These are phyloP conservation scores for Emericellopsis terricola DNA, from an alignment of 495 filamentous ascomycete genomes.

Conservation along the genomic window DNA sequence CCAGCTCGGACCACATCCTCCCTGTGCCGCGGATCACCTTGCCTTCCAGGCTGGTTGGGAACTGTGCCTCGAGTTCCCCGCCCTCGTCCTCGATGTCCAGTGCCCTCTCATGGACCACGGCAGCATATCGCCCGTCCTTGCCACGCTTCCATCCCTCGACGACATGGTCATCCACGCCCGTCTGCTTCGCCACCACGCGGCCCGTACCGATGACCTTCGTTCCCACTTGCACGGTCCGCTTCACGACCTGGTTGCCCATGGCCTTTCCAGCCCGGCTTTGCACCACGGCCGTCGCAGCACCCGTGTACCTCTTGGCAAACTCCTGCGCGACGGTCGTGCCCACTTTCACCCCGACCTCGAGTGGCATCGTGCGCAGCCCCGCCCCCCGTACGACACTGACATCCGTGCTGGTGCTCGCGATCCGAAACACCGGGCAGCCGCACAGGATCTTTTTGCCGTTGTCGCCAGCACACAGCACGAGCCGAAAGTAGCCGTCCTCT, in stretches of 20 bases:
- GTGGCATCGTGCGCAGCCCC: constrained; percentile 40
- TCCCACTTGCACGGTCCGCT: constrained; percentile 22
- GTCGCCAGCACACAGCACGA: constrained; percentile 37
- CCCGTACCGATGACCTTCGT: constrained; percentile 16
- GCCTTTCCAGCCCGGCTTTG: constrained; percentile 16
- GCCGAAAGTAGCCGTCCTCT: constrained; percentile 46
- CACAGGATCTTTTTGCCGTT: constrained; percentile 35
- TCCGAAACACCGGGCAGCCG: constrained; percentile 42
- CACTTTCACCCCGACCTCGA: constrained; percentile 44
- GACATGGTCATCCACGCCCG: constrained; percentile 19
- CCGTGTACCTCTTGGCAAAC: constrained; percentile 26
- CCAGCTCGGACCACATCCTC: constrained; percentile 10
- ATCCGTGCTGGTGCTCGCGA: constrained; percentile 40
- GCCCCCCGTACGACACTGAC: constrained; percentile 44
- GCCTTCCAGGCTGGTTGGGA: constrained; percentile 36
- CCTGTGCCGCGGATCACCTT: constrained; percentile 19
- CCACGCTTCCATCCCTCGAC: constrained; percentile 4
- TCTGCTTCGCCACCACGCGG: constrained; percentile 12
- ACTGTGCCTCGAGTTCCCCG: constrained; percentile 36
- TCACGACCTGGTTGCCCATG: constrained; percentile 20
- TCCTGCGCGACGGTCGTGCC: constrained; percentile 31
- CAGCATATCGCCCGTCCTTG: constrained; percentile 9
- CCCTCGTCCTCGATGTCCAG: constrained; percentile 22
- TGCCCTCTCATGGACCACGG: constrained; percentile 7
- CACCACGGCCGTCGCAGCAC: constrained; percentile 20